These are phyloP conservation scores for Saccharomycopsis hybrid DNA, from an alignment of 1,139 yeast genomes.

Conservation along the genomic window DNA sequence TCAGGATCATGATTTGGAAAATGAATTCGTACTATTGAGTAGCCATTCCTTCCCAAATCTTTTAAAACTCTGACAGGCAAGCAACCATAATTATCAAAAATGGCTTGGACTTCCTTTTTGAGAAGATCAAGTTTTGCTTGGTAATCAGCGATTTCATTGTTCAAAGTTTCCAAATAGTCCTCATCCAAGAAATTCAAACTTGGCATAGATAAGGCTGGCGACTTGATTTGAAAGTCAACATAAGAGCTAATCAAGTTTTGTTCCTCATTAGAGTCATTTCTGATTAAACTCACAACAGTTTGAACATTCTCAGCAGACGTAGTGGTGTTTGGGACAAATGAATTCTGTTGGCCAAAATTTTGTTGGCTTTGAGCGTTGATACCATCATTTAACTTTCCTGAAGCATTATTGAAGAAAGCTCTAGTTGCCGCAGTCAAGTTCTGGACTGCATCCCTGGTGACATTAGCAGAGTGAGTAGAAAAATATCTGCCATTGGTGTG, in stretches of 20 bases:
- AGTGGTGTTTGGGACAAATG: constrained; percentile 5
- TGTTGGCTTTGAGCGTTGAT: too few species aligned
- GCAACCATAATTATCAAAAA: constrained; percentile 38
- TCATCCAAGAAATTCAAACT: constrained; percentile 37
- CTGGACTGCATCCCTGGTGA: constrained; percentile 28
- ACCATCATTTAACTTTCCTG: background rate
- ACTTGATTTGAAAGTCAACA: constrained; percentile 7
- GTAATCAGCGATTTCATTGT: constrained; percentile 19
- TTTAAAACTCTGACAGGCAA: constrained; percentile 30
- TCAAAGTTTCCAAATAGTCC: constrained; percentile 35
- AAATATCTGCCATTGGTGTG: constrained; percentile 28
- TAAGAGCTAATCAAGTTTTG: background rate
- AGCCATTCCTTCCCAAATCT: constrained; percentile 20
- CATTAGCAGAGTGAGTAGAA: constrained; percentile 27
- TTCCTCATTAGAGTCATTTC: constrained; percentile 26
- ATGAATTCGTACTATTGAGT: constrained; percentile 34
- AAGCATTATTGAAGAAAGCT: constrained; percentile 23
- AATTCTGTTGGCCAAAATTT: background rate
- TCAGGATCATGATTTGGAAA: constrained; percentile 45
- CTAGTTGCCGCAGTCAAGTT: constrained; percentile 28
- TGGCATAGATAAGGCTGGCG: constrained; percentile 5
- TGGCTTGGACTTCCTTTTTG: constrained; percentile 32
- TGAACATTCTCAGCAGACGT: constrained; percentile 1
- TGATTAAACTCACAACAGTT: constrained; percentile 2
- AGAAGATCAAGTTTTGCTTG: constrained; percentile 29